Conservation (phyloP, 441 rosid genomes). For the Erodium texanum region DNA sequence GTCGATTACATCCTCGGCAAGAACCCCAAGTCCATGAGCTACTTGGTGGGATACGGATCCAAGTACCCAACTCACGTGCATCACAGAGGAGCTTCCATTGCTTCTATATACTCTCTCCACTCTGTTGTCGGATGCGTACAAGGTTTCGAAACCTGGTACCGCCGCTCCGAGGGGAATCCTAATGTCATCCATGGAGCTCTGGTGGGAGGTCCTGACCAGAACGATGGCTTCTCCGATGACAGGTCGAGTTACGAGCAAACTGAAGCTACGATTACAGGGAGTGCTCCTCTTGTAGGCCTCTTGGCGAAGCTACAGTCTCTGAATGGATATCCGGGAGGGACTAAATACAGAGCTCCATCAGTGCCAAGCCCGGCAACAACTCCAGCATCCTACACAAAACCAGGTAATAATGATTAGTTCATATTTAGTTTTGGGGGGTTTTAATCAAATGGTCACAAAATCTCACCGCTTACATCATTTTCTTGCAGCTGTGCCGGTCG, state of each 20-base stretch:
- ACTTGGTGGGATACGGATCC: slow-evolving; percentile 64
- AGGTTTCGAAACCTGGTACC: slow-evolving; percentile 77
- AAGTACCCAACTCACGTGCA: slow-evolving; percentile 60
- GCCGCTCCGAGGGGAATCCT: slow-evolving; percentile 49
- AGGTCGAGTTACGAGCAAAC: slow-evolving; percentile 66
- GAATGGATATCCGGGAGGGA: slow-evolving; percentile 23
- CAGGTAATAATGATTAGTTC: slow-evolving; percentile 23
- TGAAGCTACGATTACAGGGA: slow-evolving; percentile 61
- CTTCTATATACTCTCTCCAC: slow-evolving; percentile 36
- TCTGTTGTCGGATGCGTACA: slow-evolving; percentile 48
- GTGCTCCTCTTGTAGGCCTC: slow-evolving; percentile 75
- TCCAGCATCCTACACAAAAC: slow-evolving; percentile 17
- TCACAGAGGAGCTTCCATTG: slow-evolving; percentile 79
- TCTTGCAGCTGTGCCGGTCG: slow-evolving; percentile 25
- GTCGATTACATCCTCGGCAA: slow-evolving; percentile 81
- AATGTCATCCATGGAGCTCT: slow-evolving; percentile 63
- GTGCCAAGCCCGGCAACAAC: slow-evolving; percentile 9
- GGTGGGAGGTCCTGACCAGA: slow-evolving; percentile 83
- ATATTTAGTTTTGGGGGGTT: too few species aligned
- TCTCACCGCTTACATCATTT: background rate
- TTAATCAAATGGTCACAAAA: too few species aligned
- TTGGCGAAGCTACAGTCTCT: slow-evolving; percentile 53
- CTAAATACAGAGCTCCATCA: background rate
- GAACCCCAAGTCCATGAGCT: slow-evolving; percentile 64
- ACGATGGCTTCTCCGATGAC: slow-evolving; percentile 51